Base-by-base conservation (phyloP, 1,139 yeast genomes). In the Debaryomyces singareniensis region DNA sequence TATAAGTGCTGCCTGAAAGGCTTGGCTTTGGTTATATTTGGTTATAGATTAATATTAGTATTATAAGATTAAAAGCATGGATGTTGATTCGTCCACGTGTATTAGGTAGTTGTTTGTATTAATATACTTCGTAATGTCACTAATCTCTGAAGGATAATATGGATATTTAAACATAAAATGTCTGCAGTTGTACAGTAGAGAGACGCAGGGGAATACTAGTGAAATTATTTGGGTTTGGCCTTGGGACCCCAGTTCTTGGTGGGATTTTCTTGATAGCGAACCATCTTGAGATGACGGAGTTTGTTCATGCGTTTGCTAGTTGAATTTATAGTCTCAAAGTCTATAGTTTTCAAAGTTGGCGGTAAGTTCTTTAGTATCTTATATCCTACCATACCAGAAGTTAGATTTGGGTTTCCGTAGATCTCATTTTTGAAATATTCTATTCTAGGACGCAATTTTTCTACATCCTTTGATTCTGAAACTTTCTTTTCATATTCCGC, bases 191-290 rank as follows among this genome's bases (percentile, higher is more conserved):
- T n/a, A n/a, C n/a, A n/a, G n/a, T n/a, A n/a, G n/a, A n/a, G n/a
- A n/a, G n/a, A n/a, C n/a, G n/a, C n/a, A n/a, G n/a, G n/a, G n/a
- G n/a, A n/a, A n/a, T n/a, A n/a, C n/a, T n/a, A n/a, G n/a, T n/a
- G n/a, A n/a, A n/a, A 13, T 26, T 32, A 32, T 20, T 31, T 30
- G 6, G 91, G 91, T 45, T 79, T 75, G 3, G 94, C 76, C 59
- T 83, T 85, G 23, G 96, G 98, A 0, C 98, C 98, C 98, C 98
- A 91, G 51, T 84, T 80, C 54, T 82, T 85, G 2, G 85, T 73
- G 9, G 98, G 98, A 51, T 89, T 89, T 48, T 80, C 87, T 53
- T 87, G 98, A 55, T 71, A 89, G 43, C 96, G 69, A 12, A 86
- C 86, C 51, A 89, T 74, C 56, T 86, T 86, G 37, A 85, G 66